A percentile compares a stretch with the other conserved stretches of the same genome.
These are phyloP conservation scores for Sclerotinia sclerotiorum DNA, from an alignment of 2,329 filamentous ascomycete genomes.

Conservation along the genomic window DNA sequence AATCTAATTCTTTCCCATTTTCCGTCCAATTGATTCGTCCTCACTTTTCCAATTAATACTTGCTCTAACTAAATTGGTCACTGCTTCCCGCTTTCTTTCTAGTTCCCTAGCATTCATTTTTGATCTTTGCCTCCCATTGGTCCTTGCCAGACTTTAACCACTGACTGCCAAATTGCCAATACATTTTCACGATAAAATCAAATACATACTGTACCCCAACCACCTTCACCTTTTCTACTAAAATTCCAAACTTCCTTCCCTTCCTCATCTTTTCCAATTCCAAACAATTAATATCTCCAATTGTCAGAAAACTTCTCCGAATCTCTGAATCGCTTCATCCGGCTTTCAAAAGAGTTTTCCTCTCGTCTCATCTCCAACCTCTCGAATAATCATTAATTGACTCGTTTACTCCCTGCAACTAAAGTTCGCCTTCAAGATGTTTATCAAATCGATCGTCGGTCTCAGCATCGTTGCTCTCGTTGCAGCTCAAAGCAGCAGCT, in stretches of 20 bases:
- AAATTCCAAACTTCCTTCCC: neutral
- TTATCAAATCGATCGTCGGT: constrained; percentile 34
- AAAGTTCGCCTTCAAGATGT: constrained; percentile 32
- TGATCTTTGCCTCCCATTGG: neutral
- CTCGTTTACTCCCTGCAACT: constrained; percentile 10
- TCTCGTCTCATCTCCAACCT: neutral
- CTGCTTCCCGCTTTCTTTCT: neutral
- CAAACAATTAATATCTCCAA: neutral
- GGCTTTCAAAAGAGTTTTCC: neutral
- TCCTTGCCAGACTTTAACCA: neutral
- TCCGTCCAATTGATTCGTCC: neutral
- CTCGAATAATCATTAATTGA: neutral
- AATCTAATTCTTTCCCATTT: neutral
- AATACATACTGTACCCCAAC: constrained; percentile 15
- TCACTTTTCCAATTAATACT: too few relatives aligned
- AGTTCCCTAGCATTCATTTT: neutral
- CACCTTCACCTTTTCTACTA: neutral
- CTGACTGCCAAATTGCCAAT: neutral
- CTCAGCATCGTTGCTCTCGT: constrained; percentile 36
- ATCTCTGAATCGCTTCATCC: neutral
- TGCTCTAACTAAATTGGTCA: neutral
- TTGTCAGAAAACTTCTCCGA: neutral
- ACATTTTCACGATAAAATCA: constrained; percentile 12
- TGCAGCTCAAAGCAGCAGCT: constrained; percentile 22
- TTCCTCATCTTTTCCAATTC: neutral